Base-by-base conservation (phyloP, 2,329 filamentous ascomycete species). In the Exophiala oligosperma region DNA sequence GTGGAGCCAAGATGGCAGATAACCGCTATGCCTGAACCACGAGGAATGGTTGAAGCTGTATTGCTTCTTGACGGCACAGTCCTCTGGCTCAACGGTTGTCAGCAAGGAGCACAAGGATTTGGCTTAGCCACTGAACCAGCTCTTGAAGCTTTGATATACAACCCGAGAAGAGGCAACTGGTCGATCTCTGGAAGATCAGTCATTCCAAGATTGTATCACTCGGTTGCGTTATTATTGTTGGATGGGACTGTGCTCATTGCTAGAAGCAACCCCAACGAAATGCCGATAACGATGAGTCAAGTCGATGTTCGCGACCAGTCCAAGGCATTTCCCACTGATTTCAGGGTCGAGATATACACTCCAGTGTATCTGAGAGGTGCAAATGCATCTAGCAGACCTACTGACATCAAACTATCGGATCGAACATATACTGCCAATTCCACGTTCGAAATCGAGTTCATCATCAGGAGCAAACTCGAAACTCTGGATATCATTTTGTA, bases 11-110 rank as follows among this genome's bases (percentile, higher is more conserved):
- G 68, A 14, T 85, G 83, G 83, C 76, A 82, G 57, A 77, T 85
- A 75, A 83, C 84, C 63, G 71, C 75, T 11, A 85, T 85, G 83
- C 82, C 81, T 5, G 50, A 60, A 29, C 81, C 80, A 28, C 79
- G 79, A 62, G 79, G 77, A 49, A 86, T 86, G 83, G 80, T 85
- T 35, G 83, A 85, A 69, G 82, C 79, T 29, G 79, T 80, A 38
- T 73, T 85, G 9, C 78, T 87, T 38, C 79, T 84, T 6, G 84
- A 87, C 64, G 84, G 84, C 38, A 85, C 79, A 1, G 77, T 84
- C 41, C 69, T 83, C 52, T 85, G 80, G 77, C 72, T 85, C 57
- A 86, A 86, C 66, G 84, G 84, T 57, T 81, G 77, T 65, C 80
- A 81, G 59, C 71, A 74, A 58, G 84, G 84, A 61, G 79, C 81